Conservation (phyloP, 2,329 filamentous ascomycete species). For the Ceratocystis variospora region DNA sequence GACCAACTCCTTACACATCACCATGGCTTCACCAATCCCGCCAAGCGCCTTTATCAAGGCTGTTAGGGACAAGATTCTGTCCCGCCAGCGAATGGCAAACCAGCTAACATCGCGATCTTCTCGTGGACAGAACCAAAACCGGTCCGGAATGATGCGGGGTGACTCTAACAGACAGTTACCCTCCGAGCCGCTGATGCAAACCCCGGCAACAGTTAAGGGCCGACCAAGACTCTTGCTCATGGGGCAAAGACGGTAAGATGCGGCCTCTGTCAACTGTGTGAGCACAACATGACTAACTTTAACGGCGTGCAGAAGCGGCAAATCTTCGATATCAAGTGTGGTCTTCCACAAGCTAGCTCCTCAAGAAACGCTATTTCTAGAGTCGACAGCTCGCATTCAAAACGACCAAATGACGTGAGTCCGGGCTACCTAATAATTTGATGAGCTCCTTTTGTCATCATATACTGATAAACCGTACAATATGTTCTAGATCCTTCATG, state of each 20-base stretch:
- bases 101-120: not conserved
- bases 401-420: conserved; percentile 89
- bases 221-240: conserved; percentile 84
- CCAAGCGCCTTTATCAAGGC: not conserved
- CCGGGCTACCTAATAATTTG: too few species aligned
- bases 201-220: conserved; percentile 33
- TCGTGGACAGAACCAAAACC: conserved; percentile 45
- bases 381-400: conserved; percentile 86
- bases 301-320: conserved; percentile 59
- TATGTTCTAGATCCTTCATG: conserved; percentile 70
- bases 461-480: conserved; percentile 20
- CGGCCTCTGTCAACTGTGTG: not conserved
- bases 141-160: conserved; percentile 37
- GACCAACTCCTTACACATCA: not conserved
- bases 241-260: conserved; percentile 74
- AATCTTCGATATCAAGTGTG: conserved; percentile 95
- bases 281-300: not conserved
- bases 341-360: conserved; percentile 98
- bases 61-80: not conserved
- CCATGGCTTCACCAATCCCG: not conserved
- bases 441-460: not conserved
- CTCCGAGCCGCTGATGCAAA: conserved; percentile 30
- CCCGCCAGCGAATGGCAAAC: conserved; percentile 20
- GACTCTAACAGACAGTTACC: conserved; percentile 33
- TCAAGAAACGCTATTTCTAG: conserved; percentile 87